Evolutionary conservation across 345 rosid genomes (phyloP), one percentile per base, ranked within the genome.

Genomic region (Acer campestre): DNA sequence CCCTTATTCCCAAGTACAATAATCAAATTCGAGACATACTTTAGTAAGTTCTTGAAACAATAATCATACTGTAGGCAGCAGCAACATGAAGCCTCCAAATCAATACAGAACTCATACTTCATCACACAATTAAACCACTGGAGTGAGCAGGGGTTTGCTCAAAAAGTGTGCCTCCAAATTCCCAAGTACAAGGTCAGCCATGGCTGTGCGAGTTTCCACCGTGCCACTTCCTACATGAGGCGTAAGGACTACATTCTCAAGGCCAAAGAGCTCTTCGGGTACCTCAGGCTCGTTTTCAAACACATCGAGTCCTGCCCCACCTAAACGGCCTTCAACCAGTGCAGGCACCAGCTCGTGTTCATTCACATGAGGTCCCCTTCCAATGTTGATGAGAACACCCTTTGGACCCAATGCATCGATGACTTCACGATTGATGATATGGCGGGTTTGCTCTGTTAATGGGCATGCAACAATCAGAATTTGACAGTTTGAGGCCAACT

Each of bases 381-480:
- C 94, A 17, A 91, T 80, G 79, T 91, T 93, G 70, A 90, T 89
- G 29, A 92, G 84, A 77, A 92, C 90, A 18, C 95, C 93, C 71
- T 87, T 86, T 18, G 88, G 81, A 73, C 95, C 97, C 68, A 93
- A 68, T 2, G 94, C 90, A 77, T 93, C 84, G 7, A 93, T 85
- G 75, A 93, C 94, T 77, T 85, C 80, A 16, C 87, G 84, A 73
- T 89, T 81, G 35, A 93, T 81, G 56, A 89, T 81, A 76, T 86
- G 93, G 20, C 53, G 79, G 42, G 95, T 89, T 79, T 92, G 85
- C 31, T 80, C 85, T 1, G 85, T 86, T 67, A 89, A 78, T 0
- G 92, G 76, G 73, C 97, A 92, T 25, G 97, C 92, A 68, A 90
- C 92, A 11, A 90, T 84, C 31, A 92, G 84, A 81, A 91, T 85